Base-by-base conservation (phyloP, 306 rosid species). In the Benincasa hispida region DNA sequence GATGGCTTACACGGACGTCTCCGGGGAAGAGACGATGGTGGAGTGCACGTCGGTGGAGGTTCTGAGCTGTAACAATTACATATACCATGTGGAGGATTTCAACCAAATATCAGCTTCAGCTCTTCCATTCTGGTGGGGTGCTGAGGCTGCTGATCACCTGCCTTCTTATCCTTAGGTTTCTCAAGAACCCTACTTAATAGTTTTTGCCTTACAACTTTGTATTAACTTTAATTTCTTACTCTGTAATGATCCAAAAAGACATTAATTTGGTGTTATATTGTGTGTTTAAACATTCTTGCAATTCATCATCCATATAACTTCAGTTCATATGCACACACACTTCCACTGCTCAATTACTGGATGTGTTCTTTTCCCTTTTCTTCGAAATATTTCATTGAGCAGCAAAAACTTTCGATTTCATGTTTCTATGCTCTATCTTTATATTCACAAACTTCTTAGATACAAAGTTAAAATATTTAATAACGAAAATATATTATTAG, bases 11-110 rank as follows among this genome's bases (percentile, higher is more conserved):
- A 88, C 89, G 19, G 96, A 90, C 54, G 74, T 90, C 65, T 91
- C 96, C 10, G 96, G 89, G 5, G 97, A 90, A 68, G 98, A 90
- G 80, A 92, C 94, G 10, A 91, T 91, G 12, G 96, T 84, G 19
- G 97, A 90, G 70, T 87, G 95, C 88, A 85, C 88, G 5, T 89
- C 96, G 50, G 90, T 79, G 1, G 87, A 82, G 12, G 77, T 82
- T 32, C 86, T 84, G 21, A 82, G 88, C 82, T 78, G 86, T 25
- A 80, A 84, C 77, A 81, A 37, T 62, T 82, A 82, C 80, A 81
- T 81, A 27, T 84, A 77, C 85, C 84, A 79, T 69, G 79, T 85
- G 79, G 96, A 87, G 48, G 91, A 88, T 76, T 87, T 83, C 45
- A 88, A 79, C 82, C 87, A 85, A 11, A 85, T 86, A 21, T 87